Evolutionary conservation across 768 basidiomycete species (phyloP).

Genomic region (Termitomyces sp.): DNA sequence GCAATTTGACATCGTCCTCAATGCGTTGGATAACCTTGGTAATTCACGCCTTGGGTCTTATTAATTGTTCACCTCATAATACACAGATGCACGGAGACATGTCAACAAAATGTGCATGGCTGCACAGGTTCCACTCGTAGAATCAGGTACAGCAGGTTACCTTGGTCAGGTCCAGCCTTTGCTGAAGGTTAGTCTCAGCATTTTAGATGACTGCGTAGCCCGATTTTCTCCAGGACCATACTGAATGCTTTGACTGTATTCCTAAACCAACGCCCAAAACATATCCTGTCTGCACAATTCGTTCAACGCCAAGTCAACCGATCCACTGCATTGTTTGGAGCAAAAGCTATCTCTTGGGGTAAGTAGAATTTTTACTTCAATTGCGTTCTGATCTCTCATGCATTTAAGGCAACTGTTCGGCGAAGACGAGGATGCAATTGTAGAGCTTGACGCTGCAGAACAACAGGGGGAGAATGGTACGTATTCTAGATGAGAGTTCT

Average conservation of each 20-base stretch:
- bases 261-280: constrained; percentile 90
- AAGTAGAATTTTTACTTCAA: constrained; percentile 21
- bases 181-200: constrained; percentile 53
- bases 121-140: constrained; percentile 83
- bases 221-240: constrained; percentile 52
- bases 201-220: neutral
- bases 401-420: constrained; percentile 82
- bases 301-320: constrained; percentile 93
- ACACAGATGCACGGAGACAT: constrained; percentile 83
- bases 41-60: constrained; percentile 14
- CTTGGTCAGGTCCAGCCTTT: constrained; percentile 96
- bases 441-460: constrained; percentile 88
- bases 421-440: constrained; percentile 77
- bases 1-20: constrained; percentile 87
- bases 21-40: constrained; percentile 97
- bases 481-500: constrained; percentile 10
- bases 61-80: neutral
- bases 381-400: neutral
- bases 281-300: constrained; percentile 96
- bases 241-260: constrained; percentile 97
- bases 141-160: constrained; percentile 96
- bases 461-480: constrained; percentile 91
- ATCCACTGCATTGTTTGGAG: constrained; percentile 99
- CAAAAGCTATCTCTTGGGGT: constrained; percentile 94
- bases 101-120: constrained; percentile 99